Base-by-base conservation (phyloP, 768 basidiomycete species). In the Russula ochroleuca region DNA sequence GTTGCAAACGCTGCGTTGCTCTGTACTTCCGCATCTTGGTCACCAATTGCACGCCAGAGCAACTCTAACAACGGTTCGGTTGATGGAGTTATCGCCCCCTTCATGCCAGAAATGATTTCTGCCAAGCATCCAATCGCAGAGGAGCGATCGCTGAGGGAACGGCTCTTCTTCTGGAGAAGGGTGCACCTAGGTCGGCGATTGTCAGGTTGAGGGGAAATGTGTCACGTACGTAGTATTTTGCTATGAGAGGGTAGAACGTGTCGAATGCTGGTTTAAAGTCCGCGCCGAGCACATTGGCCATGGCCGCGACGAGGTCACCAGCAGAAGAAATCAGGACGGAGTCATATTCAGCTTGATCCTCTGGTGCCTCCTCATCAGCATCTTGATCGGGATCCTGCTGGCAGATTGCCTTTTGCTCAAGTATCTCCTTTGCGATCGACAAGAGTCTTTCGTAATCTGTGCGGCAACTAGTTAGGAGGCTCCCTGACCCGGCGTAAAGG, bases 361-460 rank as follows among this genome's bases (percentile, higher is more conserved):
- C 91, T 9, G 87, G 88, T 28, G 87, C 88, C 69, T 92, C 91
- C 28, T 90, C 90, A 5, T 82, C 82, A 67, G 93, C 92, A 68
- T 94, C 94, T 67, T 91, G 90, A 72, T 96, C 94, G 52, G 94
- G 93, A 71, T 96, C 94, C 74, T 94, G 90, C 75, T 99, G 97
- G 78, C 96, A 98, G 69, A 93, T 83, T 0, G 94, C 92, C 77
- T 96, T 97, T 75, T 94, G 90, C 73, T 94, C 92, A 49, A 99
- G 81, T 68, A 99, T 85, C 70, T 92, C 86, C 60, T 87, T 78
- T 51, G 92, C 87, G 64, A 94, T 90, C 59, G 78, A 84, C 73
- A 88, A 93, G 70, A 99, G 81, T 38, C 79, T 75, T 43, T 96
- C 88, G 48, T 90, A 78, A 67, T 88, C 89, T 92, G 59, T 35